Evolutionary conservation across 192 early-diverging fungal species (phyloP).

Genomic region (Backusella luteola): DNA sequence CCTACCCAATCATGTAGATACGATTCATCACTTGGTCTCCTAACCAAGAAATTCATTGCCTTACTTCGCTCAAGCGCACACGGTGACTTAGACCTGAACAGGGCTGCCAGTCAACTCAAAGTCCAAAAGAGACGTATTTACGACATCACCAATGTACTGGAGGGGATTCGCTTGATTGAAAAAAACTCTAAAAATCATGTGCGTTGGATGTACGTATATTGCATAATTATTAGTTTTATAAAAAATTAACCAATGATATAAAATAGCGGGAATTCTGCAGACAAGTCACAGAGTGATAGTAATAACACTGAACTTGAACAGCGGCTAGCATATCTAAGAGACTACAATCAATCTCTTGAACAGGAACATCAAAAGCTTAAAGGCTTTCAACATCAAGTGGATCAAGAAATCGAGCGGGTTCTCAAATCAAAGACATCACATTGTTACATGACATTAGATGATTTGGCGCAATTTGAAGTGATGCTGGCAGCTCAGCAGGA

Average conservation of each 20-base stretch:
- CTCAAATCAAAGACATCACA: constrained; percentile 7
- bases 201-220: constrained; percentile 56
- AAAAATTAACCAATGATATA: neutral
- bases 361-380: constrained; percentile 7
- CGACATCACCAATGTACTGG: constrained; percentile 69
- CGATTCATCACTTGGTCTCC: constrained; percentile 49
- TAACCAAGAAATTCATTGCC: constrained; percentile 63
- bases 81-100: constrained; percentile 60
- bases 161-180: constrained; percentile 63
- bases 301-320: neutral
- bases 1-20: constrained; percentile 25
- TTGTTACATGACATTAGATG: constrained; percentile 27
- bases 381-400: constrained; percentile 5
- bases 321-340: neutral
- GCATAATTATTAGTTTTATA: neutral
- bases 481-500: constrained; percentile 17
- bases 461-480: constrained; percentile 19
- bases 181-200: constrained; percentile 70
- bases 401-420: constrained; percentile 5
- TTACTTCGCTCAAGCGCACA: constrained; percentile 45
- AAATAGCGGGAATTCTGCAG: constrained; percentile 18
- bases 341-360: constrained; percentile 15
- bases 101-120: constrained; percentile 51
- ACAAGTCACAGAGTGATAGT: neutral
- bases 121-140: constrained; percentile 72